Conservation (phyloP, 2,329 filamentous ascomycete species). For the Pestalotiopsis sp. region DNA sequence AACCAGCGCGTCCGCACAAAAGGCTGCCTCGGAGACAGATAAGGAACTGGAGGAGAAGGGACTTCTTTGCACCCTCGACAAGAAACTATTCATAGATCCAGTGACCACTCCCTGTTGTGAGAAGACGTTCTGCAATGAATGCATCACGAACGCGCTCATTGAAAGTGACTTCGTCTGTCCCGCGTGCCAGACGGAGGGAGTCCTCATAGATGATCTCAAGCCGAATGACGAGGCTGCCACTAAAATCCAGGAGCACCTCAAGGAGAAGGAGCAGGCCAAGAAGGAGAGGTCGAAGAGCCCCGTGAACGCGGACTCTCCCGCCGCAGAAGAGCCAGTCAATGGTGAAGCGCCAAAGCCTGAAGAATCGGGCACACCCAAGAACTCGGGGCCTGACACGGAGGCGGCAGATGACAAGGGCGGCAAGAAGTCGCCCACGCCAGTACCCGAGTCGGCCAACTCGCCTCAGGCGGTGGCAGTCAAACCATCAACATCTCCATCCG, state of each 20-base stretch:
- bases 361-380: conserved; percentile 31
- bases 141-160: conserved; percentile 98
- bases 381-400: conserved; percentile 31
- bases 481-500: conserved; percentile 23
- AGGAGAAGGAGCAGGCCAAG: conserved; percentile 54
- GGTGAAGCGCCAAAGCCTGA: conserved; percentile 40
- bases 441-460: conserved; percentile 34
- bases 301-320: conserved; percentile 34
- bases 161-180: conserved; percentile 98
- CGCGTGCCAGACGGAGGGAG: conserved; percentile 85
- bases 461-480: conserved; percentile 23
- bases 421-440: conserved; percentile 28
- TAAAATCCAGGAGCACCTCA: conserved; percentile 76
- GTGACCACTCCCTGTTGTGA: conserved; percentile 98
- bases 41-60: conserved; percentile 88
- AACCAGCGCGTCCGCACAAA: conserved; percentile 79
- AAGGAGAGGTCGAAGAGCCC: conserved; percentile 52
- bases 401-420: conserved; percentile 23
- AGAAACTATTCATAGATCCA: conserved; percentile 96
- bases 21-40: conserved; percentile 74
- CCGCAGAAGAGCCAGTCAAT: conserved; percentile 30
- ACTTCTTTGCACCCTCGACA: conserved; percentile 93
- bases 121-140: conserved; percentile 98
- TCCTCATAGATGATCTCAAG: conserved; percentile 89
- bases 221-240: conserved; percentile 76